Evolutionary conservation across 768 basidiomycete species (phyloP).

Genomic region (Lactifluus pinguis): DNA sequence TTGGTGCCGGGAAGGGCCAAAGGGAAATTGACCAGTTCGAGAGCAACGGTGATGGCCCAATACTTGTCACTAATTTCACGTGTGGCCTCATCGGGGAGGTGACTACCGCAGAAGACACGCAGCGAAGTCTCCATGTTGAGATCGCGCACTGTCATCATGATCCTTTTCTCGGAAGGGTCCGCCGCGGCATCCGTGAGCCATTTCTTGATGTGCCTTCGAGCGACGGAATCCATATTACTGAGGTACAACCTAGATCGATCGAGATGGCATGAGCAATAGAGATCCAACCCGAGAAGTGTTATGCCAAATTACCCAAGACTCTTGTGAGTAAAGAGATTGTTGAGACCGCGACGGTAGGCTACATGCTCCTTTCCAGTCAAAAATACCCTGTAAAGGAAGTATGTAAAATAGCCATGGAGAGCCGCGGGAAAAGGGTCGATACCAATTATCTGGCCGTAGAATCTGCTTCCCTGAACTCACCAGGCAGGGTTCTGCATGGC

Average conservation of each 20-base stretch:
- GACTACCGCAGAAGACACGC: constrained; percentile 87
- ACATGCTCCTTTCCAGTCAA: constrained; percentile 88
- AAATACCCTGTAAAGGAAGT: constrained; percentile 70
- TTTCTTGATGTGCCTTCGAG: constrained; percentile 60
- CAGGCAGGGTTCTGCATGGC: constrained; percentile 87
- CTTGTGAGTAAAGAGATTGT: constrained; percentile 88
- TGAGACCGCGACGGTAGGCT: constrained; percentile 87
- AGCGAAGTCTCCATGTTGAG: constrained; percentile 98
- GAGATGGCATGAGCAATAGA: background rate
- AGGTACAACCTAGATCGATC: constrained; percentile 61
- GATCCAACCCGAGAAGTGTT: background rate
- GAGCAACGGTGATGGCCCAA: constrained; percentile 90
- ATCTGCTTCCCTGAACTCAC: constrained; percentile 87
- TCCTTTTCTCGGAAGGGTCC: constrained; percentile 42
- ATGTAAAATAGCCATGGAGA: background rate
- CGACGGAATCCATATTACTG: constrained; percentile 70
- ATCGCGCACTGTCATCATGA: constrained; percentile 88
- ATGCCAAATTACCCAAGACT: constrained; percentile 62
- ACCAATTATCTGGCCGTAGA: constrained; percentile 84
- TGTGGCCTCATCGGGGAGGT: constrained; percentile 75
- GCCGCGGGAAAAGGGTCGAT: constrained; percentile 14
- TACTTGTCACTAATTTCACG: constrained; percentile 85
- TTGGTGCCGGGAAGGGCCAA: constrained; percentile 93
- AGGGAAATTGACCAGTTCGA: constrained; percentile 99
- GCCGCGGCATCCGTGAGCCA: constrained; percentile 60